A percentile compares a stretch with the other conserved stretches of the same genome.
These are phyloP conservation scores for Vigna radiata DNA, from an alignment of 306 rosid species.

Conservation along the genomic window DNA sequence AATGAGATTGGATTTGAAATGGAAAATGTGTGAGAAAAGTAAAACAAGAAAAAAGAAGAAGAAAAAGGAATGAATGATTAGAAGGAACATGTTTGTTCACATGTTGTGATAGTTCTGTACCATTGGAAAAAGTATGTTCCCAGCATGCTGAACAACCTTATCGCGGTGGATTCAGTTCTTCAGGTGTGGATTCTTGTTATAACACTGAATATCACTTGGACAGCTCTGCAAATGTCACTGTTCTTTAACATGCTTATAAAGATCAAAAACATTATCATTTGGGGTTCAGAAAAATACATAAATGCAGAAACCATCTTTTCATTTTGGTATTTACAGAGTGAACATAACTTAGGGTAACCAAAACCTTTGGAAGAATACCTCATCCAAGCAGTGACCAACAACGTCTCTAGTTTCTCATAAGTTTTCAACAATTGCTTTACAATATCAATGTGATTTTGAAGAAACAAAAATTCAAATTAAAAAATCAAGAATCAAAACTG, in stretches of 20 bases:
- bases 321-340: neutral
- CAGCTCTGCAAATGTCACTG: neutral
- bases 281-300: constrained; percentile 23
- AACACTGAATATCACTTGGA: neutral
- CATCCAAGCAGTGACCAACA: no score
- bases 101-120: constrained; percentile 17
- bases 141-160: constrained; percentile 57
- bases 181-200: neutral
- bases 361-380: no score
- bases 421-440: no score
- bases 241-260: constrained; percentile 39
- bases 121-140: constrained; percentile 50
- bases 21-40: neutral
- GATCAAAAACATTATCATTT: constrained; percentile 45
- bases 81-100: constrained; percentile 21
- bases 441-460: no score
- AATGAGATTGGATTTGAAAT: neutral
- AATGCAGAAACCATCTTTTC: neutral
- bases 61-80: neutral
- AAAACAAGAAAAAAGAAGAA: neutral
- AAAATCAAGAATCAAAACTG: no score
- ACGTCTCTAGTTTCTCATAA: no score
- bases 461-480: no score
- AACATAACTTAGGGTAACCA: neutral
- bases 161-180: constrained; percentile 29